Conservation (phyloP, 257 asterid genomes). For the Solanum pennellii region DNA sequence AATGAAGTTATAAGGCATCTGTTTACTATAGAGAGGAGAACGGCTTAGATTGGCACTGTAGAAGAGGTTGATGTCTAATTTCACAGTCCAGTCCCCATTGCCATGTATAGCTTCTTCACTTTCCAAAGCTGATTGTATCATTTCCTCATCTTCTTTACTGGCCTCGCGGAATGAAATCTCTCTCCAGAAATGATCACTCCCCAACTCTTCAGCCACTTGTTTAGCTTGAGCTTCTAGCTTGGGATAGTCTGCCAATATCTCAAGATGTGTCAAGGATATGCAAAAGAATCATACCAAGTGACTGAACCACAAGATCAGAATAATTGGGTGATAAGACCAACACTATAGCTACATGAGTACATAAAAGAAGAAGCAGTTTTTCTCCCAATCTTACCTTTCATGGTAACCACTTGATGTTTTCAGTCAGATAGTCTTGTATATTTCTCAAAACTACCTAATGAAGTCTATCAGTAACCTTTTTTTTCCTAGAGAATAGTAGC, state of each 20-base stretch:
- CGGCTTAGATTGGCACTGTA: conserved; percentile 92
- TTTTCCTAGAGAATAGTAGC: neutral
- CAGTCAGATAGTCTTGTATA: neutral
- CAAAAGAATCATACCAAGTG: neutral
- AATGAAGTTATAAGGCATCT: conserved; percentile 79
- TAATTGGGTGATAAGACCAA: neutral
- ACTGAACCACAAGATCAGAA: neutral
- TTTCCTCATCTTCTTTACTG: conserved; percentile 55
- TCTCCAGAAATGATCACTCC: conserved; percentile 38
- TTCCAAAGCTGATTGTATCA: conserved; percentile 54
- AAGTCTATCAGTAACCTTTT: neutral
- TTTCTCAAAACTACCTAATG: neutral
- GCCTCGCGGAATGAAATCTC: conserved; percentile 56
- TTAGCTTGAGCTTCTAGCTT: conserved; percentile 68
- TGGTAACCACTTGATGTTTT: neutral
- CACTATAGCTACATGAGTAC: neutral
- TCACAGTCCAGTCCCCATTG: conserved; percentile 96
- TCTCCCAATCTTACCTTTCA: neutral
- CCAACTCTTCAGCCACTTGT: conserved; percentile 67
- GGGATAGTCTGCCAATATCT: conserved; percentile 66
- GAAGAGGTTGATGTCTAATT: conserved; percentile 85
- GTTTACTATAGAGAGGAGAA: conserved; percentile 87
- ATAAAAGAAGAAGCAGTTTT: neutral
- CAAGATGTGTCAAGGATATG: neutral
- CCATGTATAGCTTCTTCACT: conserved; percentile 83